Evolutionary conservation across 495 filamentous ascomycete genomes (phyloP).

Genomic region (Tuber brumale): DNA sequence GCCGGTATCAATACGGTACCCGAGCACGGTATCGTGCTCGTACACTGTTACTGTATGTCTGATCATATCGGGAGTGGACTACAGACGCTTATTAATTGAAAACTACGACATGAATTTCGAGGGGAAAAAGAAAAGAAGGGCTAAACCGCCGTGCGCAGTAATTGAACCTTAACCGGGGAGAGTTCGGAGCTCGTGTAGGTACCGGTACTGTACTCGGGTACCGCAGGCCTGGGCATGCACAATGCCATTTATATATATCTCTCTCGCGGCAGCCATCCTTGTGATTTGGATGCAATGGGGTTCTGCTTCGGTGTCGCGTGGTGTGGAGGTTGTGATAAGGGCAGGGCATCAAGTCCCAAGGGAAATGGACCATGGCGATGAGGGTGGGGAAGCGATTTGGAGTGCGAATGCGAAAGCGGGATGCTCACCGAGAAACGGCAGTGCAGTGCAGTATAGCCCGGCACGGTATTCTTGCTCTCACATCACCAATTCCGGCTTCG

Average conservation of each 20-base stretch:
- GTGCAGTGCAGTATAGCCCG: neutral
- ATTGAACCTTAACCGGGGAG: neutral
- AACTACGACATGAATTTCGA: too few species aligned
- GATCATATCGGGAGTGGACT: too few species aligned
- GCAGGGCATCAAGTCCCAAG: neutral
- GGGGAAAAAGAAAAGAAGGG: too few species aligned
- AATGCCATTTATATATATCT: too few species aligned
- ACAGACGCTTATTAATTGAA: too few species aligned
- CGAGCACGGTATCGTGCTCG: neutral
- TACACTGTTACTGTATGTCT: neutral
- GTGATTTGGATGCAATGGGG: neutral
- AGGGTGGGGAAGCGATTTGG: neutral
- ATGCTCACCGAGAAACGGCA: neutral
- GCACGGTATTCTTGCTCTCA: neutral
- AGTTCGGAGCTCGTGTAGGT: neutral
- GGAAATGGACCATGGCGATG: neutral
- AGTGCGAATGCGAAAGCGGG: neutral
- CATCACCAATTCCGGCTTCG: neutral
- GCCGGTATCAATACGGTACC: too few species aligned
- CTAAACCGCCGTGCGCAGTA: neutral
- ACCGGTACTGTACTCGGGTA: too few species aligned
- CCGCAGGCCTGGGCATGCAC: too few species aligned
- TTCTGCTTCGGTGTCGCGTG: neutral
- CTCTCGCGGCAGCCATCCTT: neutral
- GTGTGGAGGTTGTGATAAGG: neutral